A percentile compares a stretch with the other conserved stretches of the same genome.
phyloP scores from a whole-genome alignment of 495 filamentous ascomycete species.

The Podospora comata region DNA sequence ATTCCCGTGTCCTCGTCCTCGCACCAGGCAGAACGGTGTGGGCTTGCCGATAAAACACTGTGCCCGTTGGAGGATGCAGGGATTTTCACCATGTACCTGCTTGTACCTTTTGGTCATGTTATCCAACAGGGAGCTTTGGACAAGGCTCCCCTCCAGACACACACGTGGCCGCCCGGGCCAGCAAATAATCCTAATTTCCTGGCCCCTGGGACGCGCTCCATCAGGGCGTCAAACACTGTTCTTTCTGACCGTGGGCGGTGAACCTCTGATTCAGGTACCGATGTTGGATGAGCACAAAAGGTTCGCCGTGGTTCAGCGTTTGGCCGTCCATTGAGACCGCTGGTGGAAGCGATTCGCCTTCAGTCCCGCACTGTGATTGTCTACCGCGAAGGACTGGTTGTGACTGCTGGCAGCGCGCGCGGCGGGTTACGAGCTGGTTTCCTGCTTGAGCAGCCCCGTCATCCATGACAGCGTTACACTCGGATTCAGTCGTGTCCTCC shows the following conservation, averaged over 20 bases:
- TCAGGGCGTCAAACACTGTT: neutral
- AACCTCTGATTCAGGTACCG: neutral
- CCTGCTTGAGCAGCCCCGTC: constrained; percentile 1
- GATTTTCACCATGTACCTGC: constrained; percentile 14
- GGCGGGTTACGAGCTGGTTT: constrained; percentile 8
- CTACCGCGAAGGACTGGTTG: neutral
- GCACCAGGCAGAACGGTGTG: neutral
- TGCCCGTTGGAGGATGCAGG: neutral
- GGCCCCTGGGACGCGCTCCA: constrained; percentile 21
- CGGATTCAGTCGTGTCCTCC: constrained; percentile 6
- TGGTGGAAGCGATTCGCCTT: constrained; percentile 6
- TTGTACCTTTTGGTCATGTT: constrained; percentile 19
- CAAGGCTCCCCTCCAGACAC: constrained; percentile 19
- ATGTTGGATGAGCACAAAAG: neutral
- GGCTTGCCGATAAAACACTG: neutral
- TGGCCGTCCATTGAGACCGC: neutral
- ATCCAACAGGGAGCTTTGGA: constrained; percentile 2
- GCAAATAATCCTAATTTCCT: constrained; percentile 40
- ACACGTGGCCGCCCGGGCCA: constrained; percentile 47
- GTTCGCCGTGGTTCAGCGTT: neutral
- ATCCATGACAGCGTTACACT: constrained; percentile 21
- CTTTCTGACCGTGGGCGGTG: neutral
- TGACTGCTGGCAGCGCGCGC: neutral
- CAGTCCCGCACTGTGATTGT: neutral
- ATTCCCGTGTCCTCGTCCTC: neutral